These are phyloP conservation scores for Auricularia cornea DNA, from an alignment of 768 basidiomycete genomes.

Conservation along the genomic window DNA sequence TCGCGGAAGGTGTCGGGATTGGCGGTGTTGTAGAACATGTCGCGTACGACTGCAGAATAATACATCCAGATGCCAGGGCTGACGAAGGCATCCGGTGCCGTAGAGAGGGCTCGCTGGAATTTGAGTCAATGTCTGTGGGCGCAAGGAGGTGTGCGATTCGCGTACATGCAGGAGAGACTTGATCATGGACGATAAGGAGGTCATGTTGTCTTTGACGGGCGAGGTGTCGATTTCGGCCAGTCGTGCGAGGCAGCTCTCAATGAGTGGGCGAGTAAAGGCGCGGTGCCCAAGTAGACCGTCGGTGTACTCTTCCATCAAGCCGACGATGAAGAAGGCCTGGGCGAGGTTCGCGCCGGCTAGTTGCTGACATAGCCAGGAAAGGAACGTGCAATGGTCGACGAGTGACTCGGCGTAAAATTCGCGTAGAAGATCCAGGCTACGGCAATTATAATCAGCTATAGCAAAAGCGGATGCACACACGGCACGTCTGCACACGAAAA, in stretches of 20 bases:
- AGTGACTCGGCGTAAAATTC: conserved; percentile 75
- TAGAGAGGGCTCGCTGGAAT: conserved; percentile 55
- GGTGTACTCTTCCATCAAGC: conserved; percentile 73
- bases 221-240: conserved; percentile 56
- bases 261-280: conserved; percentile 60
- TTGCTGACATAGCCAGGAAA: conserved; percentile 73
- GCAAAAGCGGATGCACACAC: too few relatives aligned
- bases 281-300: conserved; percentile 58
- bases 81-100: conserved; percentile 65
- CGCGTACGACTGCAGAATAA: conserved; percentile 40
- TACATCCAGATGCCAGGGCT: conserved; percentile 60
- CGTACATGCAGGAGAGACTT: conserved; percentile 55
- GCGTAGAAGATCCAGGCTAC: conserved; percentile 65
- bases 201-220: conserved; percentile 47
- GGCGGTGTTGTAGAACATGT: conserved; percentile 41
- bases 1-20: conserved; percentile 54
- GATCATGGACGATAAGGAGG: conserved; percentile 44
- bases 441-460: too few relatives aligned
- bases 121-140: neutral
- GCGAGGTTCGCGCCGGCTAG: conserved; percentile 72
- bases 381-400: conserved; percentile 69
- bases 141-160: conserved; percentile 8
- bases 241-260: conserved; percentile 61
- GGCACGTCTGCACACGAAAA: too few relatives aligned
- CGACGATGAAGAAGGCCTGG: conserved; percentile 66